Evolutionary conservation across 2,329 filamentous ascomycete species (phyloP).

Genomic region (Aspergillus fumigatiaffinis): DNA sequence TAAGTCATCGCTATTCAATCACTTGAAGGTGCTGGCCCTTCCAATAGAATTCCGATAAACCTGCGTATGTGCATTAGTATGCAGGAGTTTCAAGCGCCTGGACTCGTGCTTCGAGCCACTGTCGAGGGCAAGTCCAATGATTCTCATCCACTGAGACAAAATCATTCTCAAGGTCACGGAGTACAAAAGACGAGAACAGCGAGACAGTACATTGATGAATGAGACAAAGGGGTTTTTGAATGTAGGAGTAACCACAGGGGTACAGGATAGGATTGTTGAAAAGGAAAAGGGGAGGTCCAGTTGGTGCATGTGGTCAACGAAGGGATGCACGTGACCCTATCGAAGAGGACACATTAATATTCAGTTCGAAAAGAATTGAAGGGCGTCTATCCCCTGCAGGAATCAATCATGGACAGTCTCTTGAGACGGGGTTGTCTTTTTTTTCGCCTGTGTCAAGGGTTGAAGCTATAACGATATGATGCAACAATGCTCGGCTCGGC

Average conservation of each 20-base stretch:
- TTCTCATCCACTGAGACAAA: not conserved
- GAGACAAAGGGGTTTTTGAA: not conserved
- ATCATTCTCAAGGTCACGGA: not conserved
- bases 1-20: not conserved
- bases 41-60: not conserved
- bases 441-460: not conserved
- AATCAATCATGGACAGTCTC: not conserved
- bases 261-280: not conserved
- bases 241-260: not conserved
- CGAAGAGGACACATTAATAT: not conserved
- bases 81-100: not conserved
- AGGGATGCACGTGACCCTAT: not conserved
- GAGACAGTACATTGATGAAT: not conserved
- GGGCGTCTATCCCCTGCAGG: not conserved
- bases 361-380: not conserved
- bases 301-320: not conserved
- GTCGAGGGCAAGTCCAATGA: not conserved
- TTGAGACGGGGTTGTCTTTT: not conserved
- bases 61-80: not conserved
- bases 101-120: not conserved
- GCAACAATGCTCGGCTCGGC: not conserved
- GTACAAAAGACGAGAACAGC: not conserved
- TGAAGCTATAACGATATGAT: not conserved
- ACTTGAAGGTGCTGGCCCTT: not conserved
- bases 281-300: not conserved